Evolutionary conservation across 73 alveolate genomes (phyloP).

Genomic region (Symbiodinium pilosum): DNA sequence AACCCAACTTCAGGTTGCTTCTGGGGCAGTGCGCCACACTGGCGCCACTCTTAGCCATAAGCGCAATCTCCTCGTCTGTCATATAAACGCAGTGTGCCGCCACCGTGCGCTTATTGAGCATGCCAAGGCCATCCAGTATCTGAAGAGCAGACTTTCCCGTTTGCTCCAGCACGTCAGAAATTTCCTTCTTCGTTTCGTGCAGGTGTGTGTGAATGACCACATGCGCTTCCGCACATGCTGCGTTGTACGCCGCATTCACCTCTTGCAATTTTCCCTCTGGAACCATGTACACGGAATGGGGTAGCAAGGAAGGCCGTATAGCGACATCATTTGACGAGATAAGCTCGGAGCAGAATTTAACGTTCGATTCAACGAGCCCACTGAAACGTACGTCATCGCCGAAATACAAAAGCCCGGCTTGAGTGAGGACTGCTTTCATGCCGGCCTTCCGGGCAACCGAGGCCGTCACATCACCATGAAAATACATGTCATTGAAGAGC

Average conservation of each 20-base stretch:
- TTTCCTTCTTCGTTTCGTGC: constrained; percentile 53
- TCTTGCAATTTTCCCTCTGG: constrained; percentile 38
- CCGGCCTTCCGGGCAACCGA: constrained; percentile 22
- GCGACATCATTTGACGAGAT: not conserved
- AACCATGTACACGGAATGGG: constrained; percentile 67
- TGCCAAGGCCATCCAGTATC: constrained; percentile 24
- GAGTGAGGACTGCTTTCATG: constrained; percentile 50
- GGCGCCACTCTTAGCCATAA: constrained; percentile 95
- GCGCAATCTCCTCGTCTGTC: constrained; percentile 96
- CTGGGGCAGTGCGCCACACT: constrained; percentile 96
- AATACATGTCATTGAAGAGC: constrained; percentile 78
- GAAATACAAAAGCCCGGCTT: constrained; percentile 30
- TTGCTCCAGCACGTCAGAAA: not conserved
- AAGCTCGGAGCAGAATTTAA: constrained; percentile 22
- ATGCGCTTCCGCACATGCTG: constrained; percentile 8
- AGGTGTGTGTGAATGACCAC: constrained; percentile 59
- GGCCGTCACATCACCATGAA: constrained; percentile 34
- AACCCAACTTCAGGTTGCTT: constrained; percentile 96
- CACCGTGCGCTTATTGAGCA: constrained; percentile 42
- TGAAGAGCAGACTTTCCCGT: constrained; percentile 30
- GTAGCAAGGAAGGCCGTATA: constrained; percentile 33
- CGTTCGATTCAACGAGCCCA: constrained; percentile 3
- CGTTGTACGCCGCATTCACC: constrained; percentile 28
- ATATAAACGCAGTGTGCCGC: constrained; percentile 96
- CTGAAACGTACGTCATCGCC: constrained; percentile 42